These are phyloP conservation scores for Rhododendron mucronatum DNA, from an alignment of 148 eudicot species.

Conservation along the genomic window DNA sequence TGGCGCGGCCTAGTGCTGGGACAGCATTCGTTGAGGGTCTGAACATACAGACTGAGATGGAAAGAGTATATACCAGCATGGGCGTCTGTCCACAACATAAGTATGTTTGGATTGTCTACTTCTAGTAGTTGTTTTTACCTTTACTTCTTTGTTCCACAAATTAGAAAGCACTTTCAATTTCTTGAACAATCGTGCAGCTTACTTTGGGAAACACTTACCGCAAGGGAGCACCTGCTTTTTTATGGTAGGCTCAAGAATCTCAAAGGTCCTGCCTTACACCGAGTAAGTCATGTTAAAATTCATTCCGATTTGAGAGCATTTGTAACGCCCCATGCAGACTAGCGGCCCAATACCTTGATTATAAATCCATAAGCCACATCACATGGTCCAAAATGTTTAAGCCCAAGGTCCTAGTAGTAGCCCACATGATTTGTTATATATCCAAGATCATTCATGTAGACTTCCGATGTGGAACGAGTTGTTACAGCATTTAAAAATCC, in stretches of 20 bases:
- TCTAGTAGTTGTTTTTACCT: background rate
- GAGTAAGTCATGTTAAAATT: slow-evolving; percentile 33
- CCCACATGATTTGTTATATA: no score
- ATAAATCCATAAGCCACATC: no score
- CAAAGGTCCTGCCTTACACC: slow-evolving; percentile 29
- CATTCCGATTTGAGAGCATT: background rate
- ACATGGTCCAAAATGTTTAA: no score
- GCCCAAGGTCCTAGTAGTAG: no score
- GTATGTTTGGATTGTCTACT: slow-evolving; percentile 33
- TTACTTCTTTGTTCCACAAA: background rate
- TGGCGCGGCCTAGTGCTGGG: slow-evolving; percentile 77
- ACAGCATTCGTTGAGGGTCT: slow-evolving; percentile 67
- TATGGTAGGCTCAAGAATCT: slow-evolving; percentile 54
- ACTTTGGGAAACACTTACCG: slow-evolving; percentile 84
- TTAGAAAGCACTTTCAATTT: background rate
- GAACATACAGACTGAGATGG: slow-evolving; percentile 62
- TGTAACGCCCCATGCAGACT: no score
- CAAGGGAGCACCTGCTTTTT: slow-evolving; percentile 81
- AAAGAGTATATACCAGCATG: slow-evolving; percentile 76
- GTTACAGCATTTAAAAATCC: no score
- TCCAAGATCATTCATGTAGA: no score
- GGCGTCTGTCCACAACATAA: slow-evolving; percentile 96
- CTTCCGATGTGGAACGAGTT: no score
- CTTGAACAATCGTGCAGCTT: slow-evolving; percentile 38
- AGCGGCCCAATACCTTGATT: no score